phyloP scores from a whole-genome alignment of 495 filamentous ascomycete species.

The Penicillium daleae region DNA sequence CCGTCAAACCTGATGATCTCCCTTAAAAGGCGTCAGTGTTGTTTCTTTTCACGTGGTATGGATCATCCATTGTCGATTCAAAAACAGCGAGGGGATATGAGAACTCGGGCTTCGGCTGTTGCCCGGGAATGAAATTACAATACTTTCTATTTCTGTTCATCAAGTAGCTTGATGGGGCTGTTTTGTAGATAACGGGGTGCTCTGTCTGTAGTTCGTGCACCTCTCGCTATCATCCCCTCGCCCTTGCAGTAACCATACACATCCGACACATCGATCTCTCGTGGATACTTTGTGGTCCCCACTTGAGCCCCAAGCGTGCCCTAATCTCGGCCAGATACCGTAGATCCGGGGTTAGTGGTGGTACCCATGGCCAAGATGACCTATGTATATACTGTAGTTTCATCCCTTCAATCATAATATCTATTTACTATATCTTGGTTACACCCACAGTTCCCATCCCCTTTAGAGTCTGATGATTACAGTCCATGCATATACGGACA shows the following conservation, averaged over 20 bases:
- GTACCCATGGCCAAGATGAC: no score
- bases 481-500: no score
- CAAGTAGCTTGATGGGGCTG: background rate
- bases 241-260: no score
- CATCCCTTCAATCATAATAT: background rate
- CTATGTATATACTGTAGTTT: no score
- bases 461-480: no score
- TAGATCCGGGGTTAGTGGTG: background rate
- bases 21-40: slow-evolving; percentile 34
- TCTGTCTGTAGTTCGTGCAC: background rate
- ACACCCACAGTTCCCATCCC: no score
- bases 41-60: slow-evolving; percentile 31
- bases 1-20: slow-evolving; percentile 30
- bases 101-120: slow-evolving; percentile 36
- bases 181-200: background rate
- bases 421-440: no score
- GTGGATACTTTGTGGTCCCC: background rate
- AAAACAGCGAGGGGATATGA: slow-evolving; percentile 36
- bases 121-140: slow-evolving; percentile 35
- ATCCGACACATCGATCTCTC: background rate
- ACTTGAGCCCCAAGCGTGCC: background rate
- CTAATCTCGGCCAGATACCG: background rate
- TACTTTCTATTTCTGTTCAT: slow-evolving; percentile 35
- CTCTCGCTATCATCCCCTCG: background rate
- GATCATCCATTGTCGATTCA: slow-evolving; percentile 29